A percentile compares a stretch with the other conserved stretches of the same genome.
phyloP scores from a whole-genome alignment of 805 yeast species.

The Alloascoidea hylecoeti region DNA sequence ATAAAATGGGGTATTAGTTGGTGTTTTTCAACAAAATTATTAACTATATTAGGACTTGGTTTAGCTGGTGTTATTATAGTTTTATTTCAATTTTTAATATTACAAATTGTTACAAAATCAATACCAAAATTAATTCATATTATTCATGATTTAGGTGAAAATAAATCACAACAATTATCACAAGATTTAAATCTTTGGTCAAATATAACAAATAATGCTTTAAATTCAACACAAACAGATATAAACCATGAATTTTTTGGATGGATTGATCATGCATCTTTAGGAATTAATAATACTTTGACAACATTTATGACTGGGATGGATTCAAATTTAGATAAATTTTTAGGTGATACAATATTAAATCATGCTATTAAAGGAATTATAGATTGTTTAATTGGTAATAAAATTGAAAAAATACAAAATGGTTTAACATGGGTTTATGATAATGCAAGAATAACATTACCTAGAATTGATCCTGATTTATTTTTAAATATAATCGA shows the following conservation, averaged over 20 bases:
- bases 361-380: slow-evolving; percentile 48
- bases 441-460: slow-evolving; percentile 37
- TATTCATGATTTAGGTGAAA: slow-evolving; percentile 7
- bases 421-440: slow-evolving; percentile 71
- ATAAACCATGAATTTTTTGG: slow-evolving; percentile 58
- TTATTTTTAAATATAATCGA: slow-evolving; percentile 11
- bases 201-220: slow-evolving; percentile 36
- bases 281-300: slow-evolving; percentile 45
- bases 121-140: slow-evolving; percentile 5
- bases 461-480: slow-evolving; percentile 35
- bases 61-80: slow-evolving; percentile 41
- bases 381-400: slow-evolving; percentile 67
- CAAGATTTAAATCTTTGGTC: slow-evolving; percentile 28
- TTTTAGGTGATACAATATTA: slow-evolving; percentile 59
- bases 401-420: slow-evolving; percentile 52
- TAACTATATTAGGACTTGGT: slow-evolving; percentile 35
- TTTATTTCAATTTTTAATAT: slow-evolving; percentile 35
- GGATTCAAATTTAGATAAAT: slow-evolving; percentile 38
- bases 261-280: slow-evolving; percentile 44
- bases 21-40: slow-evolving; percentile 36
- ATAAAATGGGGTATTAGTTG: slow-evolving; percentile 34
- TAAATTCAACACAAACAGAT: slow-evolving; percentile 29
- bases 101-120: slow-evolving; percentile 17
- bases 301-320: slow-evolving; percentile 40
- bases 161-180: slow-evolving; percentile 8